Conservation (phyloP, 2,329 filamentous ascomycete species). For the Aurifilum marmelostoma region DNA sequence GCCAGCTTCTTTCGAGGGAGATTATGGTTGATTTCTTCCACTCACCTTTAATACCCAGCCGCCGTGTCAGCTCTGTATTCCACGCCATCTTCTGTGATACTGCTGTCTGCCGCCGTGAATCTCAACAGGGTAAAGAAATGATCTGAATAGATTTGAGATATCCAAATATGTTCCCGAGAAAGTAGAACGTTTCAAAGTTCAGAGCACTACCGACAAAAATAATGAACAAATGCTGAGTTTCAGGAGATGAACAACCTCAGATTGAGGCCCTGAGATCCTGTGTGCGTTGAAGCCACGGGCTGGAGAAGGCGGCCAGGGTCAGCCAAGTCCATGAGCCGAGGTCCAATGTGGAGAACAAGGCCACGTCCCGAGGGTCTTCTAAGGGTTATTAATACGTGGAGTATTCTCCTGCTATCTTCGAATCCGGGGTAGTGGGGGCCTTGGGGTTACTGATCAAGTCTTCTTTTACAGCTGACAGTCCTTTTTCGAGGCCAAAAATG, state of each 20-base stretch:
- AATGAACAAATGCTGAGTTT: not conserved
- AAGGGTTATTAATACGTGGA: no score
- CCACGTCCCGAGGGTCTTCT: conserved; percentile 11
- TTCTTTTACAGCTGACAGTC: conserved; percentile 8
- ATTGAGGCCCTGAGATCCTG: not conserved
- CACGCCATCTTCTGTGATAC: conserved; percentile 27
- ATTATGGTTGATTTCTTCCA: not conserved
- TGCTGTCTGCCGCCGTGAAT: not conserved
- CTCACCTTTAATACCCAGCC: conserved; percentile 28
- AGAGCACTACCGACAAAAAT: no score
- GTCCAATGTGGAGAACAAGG: conserved; percentile 23
- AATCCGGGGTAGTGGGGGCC: conserved; percentile 1
- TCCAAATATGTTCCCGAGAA: not conserved
- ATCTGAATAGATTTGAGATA: not conserved
- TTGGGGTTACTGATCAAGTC: not conserved
- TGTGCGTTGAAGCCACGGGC: not conserved
- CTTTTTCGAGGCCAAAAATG: not conserved
- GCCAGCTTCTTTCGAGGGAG: not conserved
- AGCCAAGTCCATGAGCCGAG: conserved; percentile 23
- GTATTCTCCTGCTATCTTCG: not conserved
- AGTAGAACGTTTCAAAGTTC: no score
- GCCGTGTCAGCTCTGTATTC: conserved; percentile 30
- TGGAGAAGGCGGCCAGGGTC: conserved; percentile 15
- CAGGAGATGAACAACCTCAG: not conserved
- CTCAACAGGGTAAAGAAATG: not conserved